Percentiles rank a stretch among this genome's conserved stretches.
phyloP scores from a whole-genome alignment of 768 basidiomycete species.

The Lactarius tabidus region DNA sequence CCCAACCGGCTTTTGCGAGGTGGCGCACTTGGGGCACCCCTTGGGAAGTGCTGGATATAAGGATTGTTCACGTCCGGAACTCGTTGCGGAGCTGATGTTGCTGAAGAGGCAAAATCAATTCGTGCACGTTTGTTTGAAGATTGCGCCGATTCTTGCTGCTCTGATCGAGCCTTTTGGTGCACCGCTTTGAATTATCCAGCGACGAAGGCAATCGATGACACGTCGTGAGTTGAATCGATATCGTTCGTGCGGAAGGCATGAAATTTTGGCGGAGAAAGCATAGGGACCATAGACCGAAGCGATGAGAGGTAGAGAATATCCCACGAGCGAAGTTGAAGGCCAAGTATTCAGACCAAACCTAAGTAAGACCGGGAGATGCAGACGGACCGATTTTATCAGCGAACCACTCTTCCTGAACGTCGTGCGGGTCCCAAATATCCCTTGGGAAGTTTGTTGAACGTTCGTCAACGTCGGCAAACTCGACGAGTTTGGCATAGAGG shows the following conservation, averaged over 20 bases:
- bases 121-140: constrained; percentile 37
- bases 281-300: not conserved
- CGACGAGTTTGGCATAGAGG: constrained; percentile 91
- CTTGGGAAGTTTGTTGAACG: constrained; percentile 76
- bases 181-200: constrained; percentile 33
- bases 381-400: constrained; percentile 74
- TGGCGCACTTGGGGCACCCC: constrained; percentile 5
- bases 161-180: constrained; percentile 39
- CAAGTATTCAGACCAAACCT: not conserved
- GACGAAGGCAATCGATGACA: not conserved
- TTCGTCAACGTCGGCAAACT: constrained; percentile 91
- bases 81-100: constrained; percentile 11
- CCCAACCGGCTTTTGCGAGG: constrained; percentile 21
- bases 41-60: constrained; percentile 19
- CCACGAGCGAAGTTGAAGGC: not conserved
- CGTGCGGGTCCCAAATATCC: constrained; percentile 68
- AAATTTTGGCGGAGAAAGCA: not conserved
- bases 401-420: constrained; percentile 63
- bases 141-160: constrained; percentile 36
- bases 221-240: not conserved
- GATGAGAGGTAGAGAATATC: not conserved
- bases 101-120: constrained; percentile 41
- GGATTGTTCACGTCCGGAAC: constrained; percentile 14
- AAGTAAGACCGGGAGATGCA: not conserved
- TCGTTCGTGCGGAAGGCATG: not conserved